A percentile compares a stretch with the other conserved stretches of the same genome.
Evolutionary conservation across 257 asterid species (phyloP).

Genomic region (Parsonsia alboflavescens): DNA sequence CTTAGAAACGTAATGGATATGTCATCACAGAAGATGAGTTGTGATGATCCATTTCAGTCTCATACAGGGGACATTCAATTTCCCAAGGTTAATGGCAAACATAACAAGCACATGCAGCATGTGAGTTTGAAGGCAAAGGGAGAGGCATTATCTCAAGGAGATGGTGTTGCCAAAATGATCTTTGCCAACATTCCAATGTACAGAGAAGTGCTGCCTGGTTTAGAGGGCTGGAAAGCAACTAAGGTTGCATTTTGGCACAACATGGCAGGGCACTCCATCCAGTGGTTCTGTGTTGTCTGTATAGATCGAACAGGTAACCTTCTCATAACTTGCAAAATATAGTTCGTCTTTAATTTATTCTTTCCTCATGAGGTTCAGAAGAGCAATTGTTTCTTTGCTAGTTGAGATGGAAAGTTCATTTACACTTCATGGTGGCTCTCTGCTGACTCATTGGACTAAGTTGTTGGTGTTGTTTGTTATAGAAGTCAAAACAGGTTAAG

Average conservation of each 20-base stretch:
- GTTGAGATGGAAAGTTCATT: slow-evolving; percentile 3
- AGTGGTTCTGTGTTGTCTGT: slow-evolving; percentile 80
- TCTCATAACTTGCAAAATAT: not conserved
- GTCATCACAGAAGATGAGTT: slow-evolving; percentile 30
- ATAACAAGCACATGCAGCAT: slow-evolving; percentile 70
- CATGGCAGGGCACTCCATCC: slow-evolving; percentile 79
- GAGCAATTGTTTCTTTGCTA: not conserved
- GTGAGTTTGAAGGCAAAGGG: slow-evolving; percentile 60
- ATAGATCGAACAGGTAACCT: slow-evolving; percentile 73
- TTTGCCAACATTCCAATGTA: slow-evolving; percentile 62
- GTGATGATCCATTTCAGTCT: slow-evolving; percentile 35
- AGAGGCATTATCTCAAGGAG: slow-evolving; percentile 71
- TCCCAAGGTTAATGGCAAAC: slow-evolving; percentile 62
- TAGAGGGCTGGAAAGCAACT: slow-evolving; percentile 75
- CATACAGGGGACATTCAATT: slow-evolving; percentile 25
- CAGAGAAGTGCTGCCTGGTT: slow-evolving; percentile 74
- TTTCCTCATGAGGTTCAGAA: not conserved
- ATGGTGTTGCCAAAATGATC: slow-evolving; percentile 58
- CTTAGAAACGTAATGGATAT: slow-evolving; percentile 42
- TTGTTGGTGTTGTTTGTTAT: not conserved
- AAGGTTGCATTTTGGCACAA: slow-evolving; percentile 72
- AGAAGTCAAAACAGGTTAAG: not conserved
- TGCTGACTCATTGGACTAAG: not conserved
- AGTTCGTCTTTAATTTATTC: not conserved
- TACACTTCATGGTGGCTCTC: not conserved